A percentile compares a stretch with the other conserved stretches of the same genome.
These are phyloP conservation scores for Botrytis pseudocinerea DNA, from an alignment of 2,329 filamentous ascomycete genomes.

Conservation along the genomic window DNA sequence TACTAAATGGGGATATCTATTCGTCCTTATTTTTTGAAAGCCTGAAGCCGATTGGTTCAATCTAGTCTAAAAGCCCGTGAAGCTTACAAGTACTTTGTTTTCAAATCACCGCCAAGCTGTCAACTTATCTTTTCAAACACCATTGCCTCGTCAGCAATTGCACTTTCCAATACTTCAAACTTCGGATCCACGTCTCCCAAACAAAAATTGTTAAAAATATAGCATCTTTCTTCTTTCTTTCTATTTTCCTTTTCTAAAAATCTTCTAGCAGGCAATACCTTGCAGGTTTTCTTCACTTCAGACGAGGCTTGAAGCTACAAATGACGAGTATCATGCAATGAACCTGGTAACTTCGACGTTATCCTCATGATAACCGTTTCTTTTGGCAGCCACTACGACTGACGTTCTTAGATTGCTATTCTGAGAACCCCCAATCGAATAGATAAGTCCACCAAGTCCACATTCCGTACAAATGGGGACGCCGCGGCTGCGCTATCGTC, in stretches of 20 bases:
- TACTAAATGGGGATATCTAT: neutral
- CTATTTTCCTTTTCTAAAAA: neutral
- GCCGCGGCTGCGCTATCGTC: conserved; percentile 25
- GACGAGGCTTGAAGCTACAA: conserved; percentile 3
- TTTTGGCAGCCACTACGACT: neutral
- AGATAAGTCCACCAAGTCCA: neutral
- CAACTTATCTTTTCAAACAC: conserved; percentile 12
- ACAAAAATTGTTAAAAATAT: conserved; percentile 14
- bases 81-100: neutral
- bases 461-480: conserved; percentile 25
- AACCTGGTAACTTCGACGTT: neutral
- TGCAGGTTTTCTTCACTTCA: neutral
- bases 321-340: neutral
- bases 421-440: neutral
- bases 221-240: neutral
- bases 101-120: conserved; percentile 8
- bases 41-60: neutral
- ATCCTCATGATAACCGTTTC: neutral
- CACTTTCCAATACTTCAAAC: conserved; percentile 17
- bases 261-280: neutral
- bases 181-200: neutral
- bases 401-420: neutral
- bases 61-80: neutral
- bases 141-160: conserved; percentile 18
- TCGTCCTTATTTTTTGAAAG: neutral